phyloP scores from a whole-genome alignment of 2,329 filamentous ascomycete genomes.

The Sporothrix euskadiensis region DNA sequence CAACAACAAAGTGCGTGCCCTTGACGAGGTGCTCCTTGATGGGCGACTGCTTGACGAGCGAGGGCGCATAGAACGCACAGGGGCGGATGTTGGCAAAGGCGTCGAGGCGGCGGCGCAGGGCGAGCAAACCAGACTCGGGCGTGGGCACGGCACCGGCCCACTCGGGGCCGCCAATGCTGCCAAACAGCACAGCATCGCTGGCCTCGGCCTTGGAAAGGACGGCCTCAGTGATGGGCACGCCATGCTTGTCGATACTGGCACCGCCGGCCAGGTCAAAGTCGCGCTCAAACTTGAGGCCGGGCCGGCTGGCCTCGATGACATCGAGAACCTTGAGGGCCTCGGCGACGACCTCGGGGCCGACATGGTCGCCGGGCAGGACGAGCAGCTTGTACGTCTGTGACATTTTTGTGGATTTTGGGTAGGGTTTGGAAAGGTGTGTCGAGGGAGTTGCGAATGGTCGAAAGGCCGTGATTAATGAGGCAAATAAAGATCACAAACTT shows the following conservation, averaged over 20 bases:
- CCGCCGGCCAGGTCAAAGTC: conserved; percentile 37
- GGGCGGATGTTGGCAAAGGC: conserved; percentile 55
- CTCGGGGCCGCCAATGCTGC: conserved; percentile 51
- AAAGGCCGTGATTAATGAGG: background rate
- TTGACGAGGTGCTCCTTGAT: conserved; percentile 48
- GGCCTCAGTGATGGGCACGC: conserved; percentile 46
- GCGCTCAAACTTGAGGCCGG: conserved; percentile 38
- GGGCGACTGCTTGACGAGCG: conserved; percentile 42
- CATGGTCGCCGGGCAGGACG: conserved; percentile 50
- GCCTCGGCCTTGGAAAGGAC: conserved; percentile 45
- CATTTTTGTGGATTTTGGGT: background rate
- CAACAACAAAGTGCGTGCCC: conserved; percentile 51
- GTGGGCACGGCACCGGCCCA: conserved; percentile 46
- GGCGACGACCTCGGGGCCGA: conserved; percentile 50
- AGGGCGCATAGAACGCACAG: conserved; percentile 48
- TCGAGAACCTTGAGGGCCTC: conserved; percentile 51
- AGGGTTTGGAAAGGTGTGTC: background rate
- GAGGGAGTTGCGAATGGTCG: background rate
- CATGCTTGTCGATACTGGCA: conserved; percentile 48
- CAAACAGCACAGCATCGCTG: conserved; percentile 51
- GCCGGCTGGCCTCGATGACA: conserved; percentile 41
- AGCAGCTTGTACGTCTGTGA: conserved; percentile 40
- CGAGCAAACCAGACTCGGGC: conserved; percentile 49
- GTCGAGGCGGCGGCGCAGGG: conserved; percentile 44
- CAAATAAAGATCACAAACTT: background rate